Evolutionary conservation across 768 basidiomycete species (phyloP), one percentile per base, ranked within the genome.

Genomic region (Suillus alpinus): DNA sequence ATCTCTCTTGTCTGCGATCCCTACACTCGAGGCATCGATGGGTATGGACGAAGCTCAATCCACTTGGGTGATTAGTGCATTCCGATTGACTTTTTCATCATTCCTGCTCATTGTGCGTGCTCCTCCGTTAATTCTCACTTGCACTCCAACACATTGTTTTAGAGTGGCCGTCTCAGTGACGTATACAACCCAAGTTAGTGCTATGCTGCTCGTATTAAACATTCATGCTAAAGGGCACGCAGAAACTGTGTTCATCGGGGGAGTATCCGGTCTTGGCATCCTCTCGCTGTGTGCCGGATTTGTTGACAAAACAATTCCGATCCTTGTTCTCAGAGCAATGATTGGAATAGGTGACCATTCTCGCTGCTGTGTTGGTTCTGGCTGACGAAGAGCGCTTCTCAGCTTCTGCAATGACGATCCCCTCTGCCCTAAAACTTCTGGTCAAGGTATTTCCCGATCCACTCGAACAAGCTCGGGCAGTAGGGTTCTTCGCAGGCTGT

Each of bases 251-350:
- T 84, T 84, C 66, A 62, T 80, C 36, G 53, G 57, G 0, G 83
- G 85, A 14, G 66, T 79, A n/a, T 58, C 67, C 23, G 61, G 63
- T 7, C 70, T 86, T 13, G 81, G 81, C 3, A 50, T 80, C 34
- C 68, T 82, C 26, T 77, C 79, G 16, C 62, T 85, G 12, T 74
- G 74, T 26, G 73, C 73, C 26, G 83, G 83, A n/a, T 85, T 86
- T 62, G 71, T 75, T 29, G 58, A 72, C 20, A 70, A 76, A 66
- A 79, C 82, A 65, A 77, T 84, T 55, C 74, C 72, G 0, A 71
- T 86, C 50, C 73, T 86, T 32, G 73, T 84, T 47, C 67, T 86
- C 0, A 76, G 86, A 65, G 84, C 81, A 3, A 51, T 86, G 9
- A 79, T 74, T 63, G 85, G 86, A 20, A 74, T 79, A 40, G 75